Evolutionary conservation across 768 basidiomycete genomes (phyloP).

Genomic region (Tephrocybe sp.): DNA sequence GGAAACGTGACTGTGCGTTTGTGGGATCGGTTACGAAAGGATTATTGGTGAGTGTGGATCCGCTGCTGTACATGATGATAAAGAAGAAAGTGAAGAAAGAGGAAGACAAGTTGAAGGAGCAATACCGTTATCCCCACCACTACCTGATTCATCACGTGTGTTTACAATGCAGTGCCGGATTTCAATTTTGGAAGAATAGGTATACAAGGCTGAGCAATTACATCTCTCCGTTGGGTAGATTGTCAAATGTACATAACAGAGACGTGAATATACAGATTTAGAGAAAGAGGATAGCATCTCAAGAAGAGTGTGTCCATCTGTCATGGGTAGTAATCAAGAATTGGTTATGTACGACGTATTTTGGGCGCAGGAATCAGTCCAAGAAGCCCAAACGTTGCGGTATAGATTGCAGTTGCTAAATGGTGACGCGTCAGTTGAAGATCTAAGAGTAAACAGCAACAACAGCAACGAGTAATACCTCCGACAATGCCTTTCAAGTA

Average conservation of each 20-base stretch:
- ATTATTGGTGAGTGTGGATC: conserved; percentile 53
- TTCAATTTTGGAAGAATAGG: neutral
- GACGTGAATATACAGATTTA: neutral
- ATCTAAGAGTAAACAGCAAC: neutral
- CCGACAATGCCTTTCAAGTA: conserved; percentile 62
- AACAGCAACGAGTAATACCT: conserved; percentile 44
- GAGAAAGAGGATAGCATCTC: conserved; percentile 7
- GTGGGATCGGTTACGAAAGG: conserved; percentile 61
- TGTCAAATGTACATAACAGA: neutral
- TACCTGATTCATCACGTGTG: conserved; percentile 13
- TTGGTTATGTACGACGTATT: conserved; percentile 28
- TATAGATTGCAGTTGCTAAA: conserved; percentile 67
- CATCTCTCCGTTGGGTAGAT: conserved; percentile 3
- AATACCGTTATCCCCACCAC: neutral
- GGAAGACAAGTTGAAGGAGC: neutral
- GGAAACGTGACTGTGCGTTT: conserved; percentile 53
- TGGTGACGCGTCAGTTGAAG: neutral
- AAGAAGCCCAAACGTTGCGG: conserved; percentile 68
- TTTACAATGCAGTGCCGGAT: neutral
- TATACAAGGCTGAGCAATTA: neutral
- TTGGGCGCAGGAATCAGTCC: conserved; percentile 69
- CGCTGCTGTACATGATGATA: conserved; percentile 36
- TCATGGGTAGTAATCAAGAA: neutral
- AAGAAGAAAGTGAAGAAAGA: conserved; percentile 10
- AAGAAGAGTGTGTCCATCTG: neutral